Base-by-base conservation (phyloP, 2,329 filamentous ascomycete genomes). In the Cercospora canescens region DNA sequence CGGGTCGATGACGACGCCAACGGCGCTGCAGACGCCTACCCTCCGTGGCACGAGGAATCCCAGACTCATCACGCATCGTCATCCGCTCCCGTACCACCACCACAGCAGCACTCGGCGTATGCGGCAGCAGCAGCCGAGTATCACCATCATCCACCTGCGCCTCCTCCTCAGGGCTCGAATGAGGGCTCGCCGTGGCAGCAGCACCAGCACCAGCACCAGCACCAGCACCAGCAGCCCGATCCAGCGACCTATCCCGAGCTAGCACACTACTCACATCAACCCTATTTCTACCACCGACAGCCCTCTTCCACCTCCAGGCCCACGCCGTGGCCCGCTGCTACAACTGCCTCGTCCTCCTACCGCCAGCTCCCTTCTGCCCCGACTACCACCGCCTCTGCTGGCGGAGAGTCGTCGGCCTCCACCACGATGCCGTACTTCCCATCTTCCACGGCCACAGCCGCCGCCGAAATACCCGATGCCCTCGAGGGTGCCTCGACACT, bases 211-310 rank as follows among this genome's bases (percentile, higher is more conserved):
- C n/a, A n/a, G n/a, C n/a, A n/a, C n/a, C n/a, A n/a, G n/a, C n/a
- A n/a, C n/a, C n/a, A n/a, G n/a, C n/a, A n/a, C n/a, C 66, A 63
- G 54, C 56, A 55, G 14, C 60, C 69, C 48, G 64, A 66, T 50
- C 26, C 66, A 16, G 61, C 71, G 52, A 59, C 71, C 8, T 73
- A 74, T 60, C 72, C 72, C 24, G 73, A 72, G 28, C 69, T 72
- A 4, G 63, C 73, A 3, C 56, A 68, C 14, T 73, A 71, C 52
- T 66, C 70, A 56, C 74, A 75, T 35, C 73, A 74, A 62, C 73
- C 73, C 55, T 74, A 74, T 63, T 74, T 72, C 65, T 75, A 73
- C 59, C 71, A 72, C 30, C 74, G 73, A 59, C 65, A 71, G 6
- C 65, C 71, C 1, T 52, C 63, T 7, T 62, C 66, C n/a, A 39